Evolutionary conservation across 1,284 basidiomycete species (phyloP).

Genomic region (Agroathelia rolfsii): DNA sequence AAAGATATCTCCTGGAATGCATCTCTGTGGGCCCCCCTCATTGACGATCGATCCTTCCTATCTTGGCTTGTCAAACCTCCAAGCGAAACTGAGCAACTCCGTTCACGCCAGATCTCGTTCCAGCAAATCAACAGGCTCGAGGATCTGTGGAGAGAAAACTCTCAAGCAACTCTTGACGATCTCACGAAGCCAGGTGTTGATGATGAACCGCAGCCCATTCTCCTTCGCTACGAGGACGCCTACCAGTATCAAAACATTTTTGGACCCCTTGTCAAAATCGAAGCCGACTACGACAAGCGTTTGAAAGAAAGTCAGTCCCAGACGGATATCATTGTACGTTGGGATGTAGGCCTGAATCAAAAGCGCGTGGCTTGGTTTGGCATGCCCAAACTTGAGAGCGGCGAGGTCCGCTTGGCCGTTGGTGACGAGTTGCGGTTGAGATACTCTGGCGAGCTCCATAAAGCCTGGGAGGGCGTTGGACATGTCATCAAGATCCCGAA

Average conservation of each 20-base stretch:
- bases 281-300: conserved; percentile 97
- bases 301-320: conserved; percentile 98
- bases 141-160: conserved; percentile 97
- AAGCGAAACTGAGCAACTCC: conserved; percentile 88
- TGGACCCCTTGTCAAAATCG: conserved; percentile 97
- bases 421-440: conserved; percentile 92
- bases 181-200: conserved; percentile 94
- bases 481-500: conserved; percentile 99
- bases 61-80: conserved; percentile 99
- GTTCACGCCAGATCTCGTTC: conserved; percentile 93
- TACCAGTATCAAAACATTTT: conserved; percentile 99
- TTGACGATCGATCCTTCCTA: conserved; percentile 95
- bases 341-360: conserved; percentile 97
- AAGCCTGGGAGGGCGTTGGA: conserved; percentile 93
- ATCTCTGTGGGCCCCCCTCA: conserved; percentile 94
- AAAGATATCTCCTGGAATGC: conserved; percentile 99
- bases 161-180: conserved; percentile 89
- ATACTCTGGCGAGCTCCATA: conserved; percentile 83
- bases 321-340: conserved; percentile 89
- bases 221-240: conserved; percentile 92
- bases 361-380: conserved; percentile 96
- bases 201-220: conserved; percentile 89
- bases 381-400: conserved; percentile 94
- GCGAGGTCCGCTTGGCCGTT: conserved; percentile 93
- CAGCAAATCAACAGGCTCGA: conserved; percentile 96